Evolutionary conservation across 139 green algal species (phyloP), one percentile per base, ranked within the genome.

Genomic region (Volvox reticuliferus): DNA sequence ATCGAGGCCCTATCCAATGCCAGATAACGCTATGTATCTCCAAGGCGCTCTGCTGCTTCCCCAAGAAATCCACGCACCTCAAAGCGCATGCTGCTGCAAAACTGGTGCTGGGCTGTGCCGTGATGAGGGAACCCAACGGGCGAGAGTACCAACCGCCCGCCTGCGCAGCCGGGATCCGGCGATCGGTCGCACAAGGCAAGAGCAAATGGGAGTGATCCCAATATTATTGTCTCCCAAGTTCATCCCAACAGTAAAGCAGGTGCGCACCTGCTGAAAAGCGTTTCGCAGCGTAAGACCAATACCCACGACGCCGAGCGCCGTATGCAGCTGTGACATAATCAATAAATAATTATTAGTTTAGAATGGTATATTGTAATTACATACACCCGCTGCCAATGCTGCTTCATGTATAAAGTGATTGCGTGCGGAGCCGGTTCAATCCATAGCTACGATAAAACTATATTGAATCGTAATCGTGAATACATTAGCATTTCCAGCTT

Each of bases 81-180:
- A 35, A 35, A 30, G 18, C 65, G 9, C 65, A 19, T 18, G 78
- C 78, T 44, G 78, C 65, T 2, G 33, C 33, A 24, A 78, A 78
- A 36, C 82, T 88, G 33, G 65, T 88, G 82, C 82, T 88, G 63
- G 82, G 32, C 33, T 79, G 82, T 0, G 33, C 18, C 3, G 82
- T 79, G 82, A 88, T 88, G 63, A 88, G 82, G 1, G 82, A 88
- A 19, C 82, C 82, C 22, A 36, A 2, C 12, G 82, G 82, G 2
- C 82, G 63, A 6, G 44, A 28, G 28, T n/a, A 71, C 79, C 79
- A 86, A 21, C 50, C 50, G 26, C 50, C 83, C 35, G 78, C 20
- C 78, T 84, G 78, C 32, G 65, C 44, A 55, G 44, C 44, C 44
- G 44, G 5, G 44, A 14, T 55, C 44, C 44, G 44, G 44, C 44